Conservation (phyloP, 306 rosid genomes). For the Lathyrus tuberosus region DNA sequence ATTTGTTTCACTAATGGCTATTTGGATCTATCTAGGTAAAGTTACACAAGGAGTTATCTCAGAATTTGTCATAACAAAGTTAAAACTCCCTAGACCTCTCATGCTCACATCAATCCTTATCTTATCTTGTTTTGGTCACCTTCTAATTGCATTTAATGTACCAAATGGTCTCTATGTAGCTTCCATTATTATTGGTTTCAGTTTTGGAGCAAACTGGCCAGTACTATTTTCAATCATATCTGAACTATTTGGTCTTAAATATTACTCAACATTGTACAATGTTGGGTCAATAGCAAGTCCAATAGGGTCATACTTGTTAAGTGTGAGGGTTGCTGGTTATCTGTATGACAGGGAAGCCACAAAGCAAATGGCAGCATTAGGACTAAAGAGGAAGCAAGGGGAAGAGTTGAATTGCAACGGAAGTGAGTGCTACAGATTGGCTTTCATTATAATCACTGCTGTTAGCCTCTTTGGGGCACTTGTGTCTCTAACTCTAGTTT, state of each 20-base stretch:
- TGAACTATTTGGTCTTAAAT: constrained; percentile 77
- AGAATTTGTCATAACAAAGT: constrained; percentile 42
- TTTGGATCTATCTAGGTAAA: constrained; percentile 61
- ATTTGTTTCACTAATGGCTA: constrained; percentile 59
- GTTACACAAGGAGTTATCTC: constrained; percentile 52
- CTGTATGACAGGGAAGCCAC: constrained; percentile 51
- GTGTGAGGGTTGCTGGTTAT: constrained; percentile 50
- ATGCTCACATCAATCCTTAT: constrained; percentile 49
- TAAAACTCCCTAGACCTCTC: constrained; percentile 54
- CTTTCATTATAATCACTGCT: constrained; percentile 51
- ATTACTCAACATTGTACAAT: constrained; percentile 74
- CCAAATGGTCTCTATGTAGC: constrained; percentile 60
- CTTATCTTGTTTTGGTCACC: constrained; percentile 51
- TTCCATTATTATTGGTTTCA: constrained; percentile 67
- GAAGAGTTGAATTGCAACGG: constrained; percentile 55
- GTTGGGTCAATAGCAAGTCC: constrained; percentile 79
- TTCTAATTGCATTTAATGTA: constrained; percentile 56
- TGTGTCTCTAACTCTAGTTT: constrained; percentile 51
- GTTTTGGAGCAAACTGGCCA: constrained; percentile 86
- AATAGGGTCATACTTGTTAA: constrained; percentile 51
- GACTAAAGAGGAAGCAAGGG: constrained; percentile 41
- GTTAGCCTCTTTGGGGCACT: constrained; percentile 51
- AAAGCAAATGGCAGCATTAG: constrained; percentile 42
- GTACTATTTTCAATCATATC: constrained; percentile 73
- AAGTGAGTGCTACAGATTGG: constrained; percentile 44